Conservation (phyloP, 163 green algal species). For the Chlamydomonas reinhardtii region DNA sequence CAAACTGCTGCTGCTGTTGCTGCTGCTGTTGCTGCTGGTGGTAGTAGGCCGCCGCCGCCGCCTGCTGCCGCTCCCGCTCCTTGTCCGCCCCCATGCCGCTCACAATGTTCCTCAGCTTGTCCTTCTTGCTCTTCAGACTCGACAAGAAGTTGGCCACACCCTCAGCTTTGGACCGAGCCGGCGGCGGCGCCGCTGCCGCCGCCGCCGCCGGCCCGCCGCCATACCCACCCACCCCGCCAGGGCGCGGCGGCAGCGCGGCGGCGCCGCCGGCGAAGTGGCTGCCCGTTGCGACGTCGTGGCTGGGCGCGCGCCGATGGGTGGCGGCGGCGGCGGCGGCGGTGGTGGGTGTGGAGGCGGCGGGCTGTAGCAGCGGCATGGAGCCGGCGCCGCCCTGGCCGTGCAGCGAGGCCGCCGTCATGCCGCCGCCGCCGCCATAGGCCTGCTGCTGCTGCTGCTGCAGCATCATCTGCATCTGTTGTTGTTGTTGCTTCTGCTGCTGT, state of each 20-base stretch:
- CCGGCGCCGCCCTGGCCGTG: conserved; percentile 2
- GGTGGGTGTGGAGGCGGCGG: too few relatives aligned
- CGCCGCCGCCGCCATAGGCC: too few relatives aligned
- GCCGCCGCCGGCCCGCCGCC: too few relatives aligned
- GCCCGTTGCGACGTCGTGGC: neutral
- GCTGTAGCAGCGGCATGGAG: neutral
- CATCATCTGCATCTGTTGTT: conserved; percentile 30
- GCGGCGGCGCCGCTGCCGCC: neutral
- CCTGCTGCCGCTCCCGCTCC: too few relatives aligned
- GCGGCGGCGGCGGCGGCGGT: neutral
- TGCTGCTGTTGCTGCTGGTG: conserved; percentile 6
- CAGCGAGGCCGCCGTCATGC: neutral
- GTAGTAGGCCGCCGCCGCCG: too few relatives aligned
- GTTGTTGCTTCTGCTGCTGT: neutral
- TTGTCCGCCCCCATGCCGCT: conserved; percentile 23
- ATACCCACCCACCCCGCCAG: neutral
- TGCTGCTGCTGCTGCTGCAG: neutral
- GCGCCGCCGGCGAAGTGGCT: too few relatives aligned
- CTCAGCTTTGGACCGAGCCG: conserved; percentile 50
- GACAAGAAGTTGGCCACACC: conserved; percentile 76
- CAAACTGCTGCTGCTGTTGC: neutral
- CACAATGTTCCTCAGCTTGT: conserved; percentile 64
- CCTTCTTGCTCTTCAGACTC: conserved; percentile 74
- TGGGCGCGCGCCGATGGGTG: neutral
- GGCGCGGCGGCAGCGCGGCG: too few relatives aligned